Percentiles rank a stretch among this genome's conserved stretches.
Evolutionary conservation across 768 basidiomycete species (phyloP).

Genomic region (Melanogaster broomeanus): DNA sequence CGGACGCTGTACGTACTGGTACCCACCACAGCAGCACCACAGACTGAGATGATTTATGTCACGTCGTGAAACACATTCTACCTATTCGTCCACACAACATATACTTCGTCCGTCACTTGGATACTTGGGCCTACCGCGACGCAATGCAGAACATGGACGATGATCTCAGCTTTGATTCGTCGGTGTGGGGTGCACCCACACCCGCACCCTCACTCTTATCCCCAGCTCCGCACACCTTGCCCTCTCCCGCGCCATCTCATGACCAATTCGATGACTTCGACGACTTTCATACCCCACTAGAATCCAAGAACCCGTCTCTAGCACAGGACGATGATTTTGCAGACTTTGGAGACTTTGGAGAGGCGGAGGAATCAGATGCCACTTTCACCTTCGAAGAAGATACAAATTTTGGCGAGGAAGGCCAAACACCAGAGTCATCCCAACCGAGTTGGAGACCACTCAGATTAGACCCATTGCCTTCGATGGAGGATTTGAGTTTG

Average conservation of each 20-base stretch:
- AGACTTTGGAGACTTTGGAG: conserved; percentile 88
- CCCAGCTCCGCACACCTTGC: conserved; percentile 18
- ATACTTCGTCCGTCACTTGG: conserved; percentile 1
- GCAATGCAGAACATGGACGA: conserved; percentile 57
- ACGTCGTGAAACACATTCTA: background rate
- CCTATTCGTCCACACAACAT: conserved; percentile 6
- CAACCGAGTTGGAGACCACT: conserved; percentile 60
- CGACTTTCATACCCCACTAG: conserved; percentile 49
- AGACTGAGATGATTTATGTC: background rate
- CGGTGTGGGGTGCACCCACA: conserved; percentile 67
- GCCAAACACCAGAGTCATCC: conserved; percentile 40
- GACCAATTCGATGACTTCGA: conserved; percentile 55
- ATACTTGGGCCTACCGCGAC: background rate
- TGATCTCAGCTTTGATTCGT: conserved; percentile 69
- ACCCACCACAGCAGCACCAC: too few species aligned
- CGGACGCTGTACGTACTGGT: too few species aligned
- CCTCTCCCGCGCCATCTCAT: conserved; percentile 31
- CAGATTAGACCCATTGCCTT: conserved; percentile 63
- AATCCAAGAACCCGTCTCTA: conserved; percentile 42
- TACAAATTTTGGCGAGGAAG: conserved; percentile 12
- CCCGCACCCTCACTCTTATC: conserved; percentile 32
- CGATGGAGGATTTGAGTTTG: conserved; percentile 52
- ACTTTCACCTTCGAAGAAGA: conserved; percentile 42
- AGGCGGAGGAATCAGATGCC: conserved; percentile 44
- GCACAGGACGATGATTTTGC: conserved; percentile 74